Conservation (phyloP, 1,139 yeast species). For the Debaryomycetaceae sp. region DNA sequence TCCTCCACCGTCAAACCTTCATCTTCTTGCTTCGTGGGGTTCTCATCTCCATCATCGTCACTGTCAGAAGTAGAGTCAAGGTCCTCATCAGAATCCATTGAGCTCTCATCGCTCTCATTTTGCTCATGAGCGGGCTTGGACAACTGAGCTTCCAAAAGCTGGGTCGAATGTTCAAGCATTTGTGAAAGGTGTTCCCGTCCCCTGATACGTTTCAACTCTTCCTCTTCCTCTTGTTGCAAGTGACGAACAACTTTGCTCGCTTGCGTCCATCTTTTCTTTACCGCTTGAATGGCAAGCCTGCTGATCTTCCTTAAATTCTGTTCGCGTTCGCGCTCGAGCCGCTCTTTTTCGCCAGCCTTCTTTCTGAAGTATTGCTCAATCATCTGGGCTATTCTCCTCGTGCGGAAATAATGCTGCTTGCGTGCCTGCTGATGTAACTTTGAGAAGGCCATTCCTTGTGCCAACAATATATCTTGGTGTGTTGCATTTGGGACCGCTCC, state of each 20-base stretch:
- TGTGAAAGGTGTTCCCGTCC: constrained; percentile 87
- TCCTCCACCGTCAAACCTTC: constrained; percentile 62
- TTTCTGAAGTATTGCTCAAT: constrained; percentile 84
- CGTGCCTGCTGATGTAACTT: constrained; percentile 67
- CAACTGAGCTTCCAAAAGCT: constrained; percentile 80
- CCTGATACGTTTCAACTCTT: constrained; percentile 64
- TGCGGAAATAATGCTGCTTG: constrained; percentile 60
- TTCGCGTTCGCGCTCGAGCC: constrained; percentile 67
- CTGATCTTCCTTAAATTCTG: constrained; percentile 66
- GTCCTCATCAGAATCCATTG: constrained; percentile 17
- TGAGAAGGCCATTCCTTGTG: constrained; percentile 74
- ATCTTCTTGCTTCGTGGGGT: constrained; percentile 28
- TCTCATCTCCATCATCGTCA: constrained; percentile 22
- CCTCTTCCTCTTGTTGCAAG: constrained; percentile 52
- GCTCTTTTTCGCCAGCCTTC: constrained; percentile 83
- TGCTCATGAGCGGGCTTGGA: constrained; percentile 29
- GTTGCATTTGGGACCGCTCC: constrained; percentile 45
- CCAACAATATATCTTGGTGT: constrained; percentile 66
- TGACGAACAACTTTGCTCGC: constrained; percentile 78
- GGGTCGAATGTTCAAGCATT: constrained; percentile 89
- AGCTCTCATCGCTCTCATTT: constrained; percentile 15
- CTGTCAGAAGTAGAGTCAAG: constrained; percentile 23
- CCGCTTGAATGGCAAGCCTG: constrained; percentile 75
- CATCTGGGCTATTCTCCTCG: constrained; percentile 74
- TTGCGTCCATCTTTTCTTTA: constrained; percentile 83